Base-by-base conservation (phyloP, 2,329 filamentous ascomycete genomes). In the Colletotrichum australisinense region DNA sequence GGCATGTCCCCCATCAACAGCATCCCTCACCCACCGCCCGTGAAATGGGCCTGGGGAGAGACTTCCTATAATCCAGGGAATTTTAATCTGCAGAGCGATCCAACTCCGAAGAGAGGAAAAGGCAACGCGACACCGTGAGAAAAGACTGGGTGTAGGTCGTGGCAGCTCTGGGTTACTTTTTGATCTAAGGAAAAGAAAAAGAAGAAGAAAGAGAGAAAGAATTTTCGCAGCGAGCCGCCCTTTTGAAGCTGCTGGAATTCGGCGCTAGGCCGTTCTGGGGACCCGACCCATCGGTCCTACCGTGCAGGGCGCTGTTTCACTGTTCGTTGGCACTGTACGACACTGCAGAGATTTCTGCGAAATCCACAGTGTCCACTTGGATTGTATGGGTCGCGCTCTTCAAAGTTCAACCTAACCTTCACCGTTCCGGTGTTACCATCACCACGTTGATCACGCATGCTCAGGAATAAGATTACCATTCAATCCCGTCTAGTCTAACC, bases 21-120 rank as follows among this genome's bases (percentile, higher is more conserved):
- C 89, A 88, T 89, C 85, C 84, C 85, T 82, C 85, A 85, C 86
- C 84, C 87, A 87, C 83, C 83, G 79, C 83, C 81, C 81, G 78
- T 81, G 75, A 79, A 56, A 42, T 55, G 77, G 79, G 82, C 82
- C 82, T 81, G 80, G 69, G 86, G 87, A 82, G 81, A 90, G 86
- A 90, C 88, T 91, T 91, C 89, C 89, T 91, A 90, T 89, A 85
- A 85, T 82, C 87, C 88, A 88, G 88, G 88, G 85, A 75, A 75
- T 66, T 82, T 88, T 84, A 75, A 81, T 91, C 88, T 91, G 84
- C 88, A 88, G 88, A 90, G 86, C 83, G 79, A 56, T 81, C 86
- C 86, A 86, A 86, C 84, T 84, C 75, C 74, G 66, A 70, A 75
- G 79, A 67, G 83, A 83, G 84, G 83, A 85, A 86, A 88, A 87